Percentiles rank a stretch among this genome's conserved stretches.
Conservation (phyloP, 2,329 filamentous ascomycete genomes). For the Penicillium sp. region DNA sequence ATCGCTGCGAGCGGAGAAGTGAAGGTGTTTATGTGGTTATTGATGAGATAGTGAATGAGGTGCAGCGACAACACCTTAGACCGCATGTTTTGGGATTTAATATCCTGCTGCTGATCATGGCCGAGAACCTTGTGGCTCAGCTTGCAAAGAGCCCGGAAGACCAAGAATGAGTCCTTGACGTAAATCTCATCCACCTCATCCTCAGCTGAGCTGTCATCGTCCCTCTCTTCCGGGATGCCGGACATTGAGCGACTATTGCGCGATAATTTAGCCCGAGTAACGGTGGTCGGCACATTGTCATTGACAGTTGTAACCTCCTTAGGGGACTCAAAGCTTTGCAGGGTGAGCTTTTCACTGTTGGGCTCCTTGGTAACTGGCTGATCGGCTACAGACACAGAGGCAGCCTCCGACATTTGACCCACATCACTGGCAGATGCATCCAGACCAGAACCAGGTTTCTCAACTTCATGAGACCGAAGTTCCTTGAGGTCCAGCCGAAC, state of each 20-base stretch:
- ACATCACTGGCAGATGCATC: constrained; percentile 45
- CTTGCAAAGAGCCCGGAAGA: constrained; percentile 97
- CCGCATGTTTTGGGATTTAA: constrained; percentile 93
- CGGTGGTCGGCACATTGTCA: constrained; percentile 66
- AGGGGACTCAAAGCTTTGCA: constrained; percentile 67
- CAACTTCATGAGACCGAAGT: constrained; percentile 55
- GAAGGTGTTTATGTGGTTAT: constrained; percentile 90
- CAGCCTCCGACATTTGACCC: constrained; percentile 45
- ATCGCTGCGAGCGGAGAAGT: constrained; percentile 90
- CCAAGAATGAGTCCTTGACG: constrained; percentile 92
- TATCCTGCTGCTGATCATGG: constrained; percentile 86
- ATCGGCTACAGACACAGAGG: constrained; percentile 34
- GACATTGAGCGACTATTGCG: constrained; percentile 47
- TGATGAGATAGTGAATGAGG: constrained; percentile 89
- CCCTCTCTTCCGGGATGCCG: constrained; percentile 37
- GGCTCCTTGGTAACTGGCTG: constrained; percentile 54
- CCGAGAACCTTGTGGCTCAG: constrained; percentile 88
- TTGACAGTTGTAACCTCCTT: constrained; percentile 66
- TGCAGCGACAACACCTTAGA: constrained; percentile 95
- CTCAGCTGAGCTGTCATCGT: constrained; percentile 45
- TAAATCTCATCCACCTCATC: constrained; percentile 90
- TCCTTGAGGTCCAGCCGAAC: constrained; percentile 83
- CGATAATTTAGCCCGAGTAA: constrained; percentile 56
- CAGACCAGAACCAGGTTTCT: constrained; percentile 35
- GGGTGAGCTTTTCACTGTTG: constrained; percentile 57